Evolutionary conservation across 106 monocot genomes (phyloP).

Genomic region (Acorus calamus): DNA sequence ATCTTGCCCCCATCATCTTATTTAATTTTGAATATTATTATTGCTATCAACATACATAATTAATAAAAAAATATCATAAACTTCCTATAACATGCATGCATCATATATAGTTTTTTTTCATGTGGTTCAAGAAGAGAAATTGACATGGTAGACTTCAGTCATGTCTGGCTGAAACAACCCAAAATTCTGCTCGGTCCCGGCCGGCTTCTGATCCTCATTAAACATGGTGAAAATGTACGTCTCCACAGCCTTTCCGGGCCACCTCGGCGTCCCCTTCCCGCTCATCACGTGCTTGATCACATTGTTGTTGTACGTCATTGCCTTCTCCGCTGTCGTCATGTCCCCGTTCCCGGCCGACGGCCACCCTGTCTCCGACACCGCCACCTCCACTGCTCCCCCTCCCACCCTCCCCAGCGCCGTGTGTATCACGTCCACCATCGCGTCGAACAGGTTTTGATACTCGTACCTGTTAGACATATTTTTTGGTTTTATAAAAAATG

Average conservation of each 20-base stretch:
- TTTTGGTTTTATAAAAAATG: no score
- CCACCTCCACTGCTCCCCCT: neutral
- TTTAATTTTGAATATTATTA: no score
- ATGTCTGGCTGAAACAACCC: conserved; percentile 19
- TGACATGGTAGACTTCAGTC: no score
- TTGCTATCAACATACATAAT: no score
- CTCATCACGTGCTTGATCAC: conserved; percentile 5
- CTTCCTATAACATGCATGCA: no score
- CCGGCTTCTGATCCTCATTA: conserved; percentile 20
- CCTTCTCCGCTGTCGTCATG: conserved; percentile 9
- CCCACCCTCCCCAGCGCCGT: conserved; percentile 8
- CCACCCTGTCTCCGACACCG: conserved; percentile 24
- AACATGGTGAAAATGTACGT: conserved; percentile 29
- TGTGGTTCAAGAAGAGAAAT: no score
- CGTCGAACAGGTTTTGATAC: conserved; percentile 20
- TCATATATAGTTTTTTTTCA: no score
- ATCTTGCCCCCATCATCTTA: no score
- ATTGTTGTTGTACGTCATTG: conserved; percentile 10
- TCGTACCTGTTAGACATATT: no score
- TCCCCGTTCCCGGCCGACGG: conserved; percentile 5
- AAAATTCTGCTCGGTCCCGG: conserved; percentile 9
- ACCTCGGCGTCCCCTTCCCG: conserved; percentile 14
- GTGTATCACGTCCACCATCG: conserved; percentile 13
- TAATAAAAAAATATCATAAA: no score
- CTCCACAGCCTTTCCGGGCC: conserved; percentile 7